Evolutionary conservation across 352 stramenopile genomes (phyloP).

Genomic region (Globisporangium viniferum): DNA sequence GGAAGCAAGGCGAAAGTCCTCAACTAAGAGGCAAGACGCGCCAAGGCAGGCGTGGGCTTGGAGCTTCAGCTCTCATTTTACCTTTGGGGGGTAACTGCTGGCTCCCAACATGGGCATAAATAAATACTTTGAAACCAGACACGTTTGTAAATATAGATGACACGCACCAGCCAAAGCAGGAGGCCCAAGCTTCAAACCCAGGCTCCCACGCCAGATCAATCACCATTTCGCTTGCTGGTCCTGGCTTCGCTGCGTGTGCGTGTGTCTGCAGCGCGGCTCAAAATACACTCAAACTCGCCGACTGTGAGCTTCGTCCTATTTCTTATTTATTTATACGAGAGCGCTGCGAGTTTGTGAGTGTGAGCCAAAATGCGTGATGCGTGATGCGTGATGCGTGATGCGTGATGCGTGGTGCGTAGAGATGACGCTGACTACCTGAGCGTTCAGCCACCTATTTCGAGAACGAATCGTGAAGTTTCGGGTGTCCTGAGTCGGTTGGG

Average conservation of each 20-base stretch:
- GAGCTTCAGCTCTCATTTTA: not conserved
- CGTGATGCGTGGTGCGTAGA: not conserved
- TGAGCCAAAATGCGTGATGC: not conserved
- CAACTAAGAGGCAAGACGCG: slow-evolving; percentile 4
- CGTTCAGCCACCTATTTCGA: not conserved
- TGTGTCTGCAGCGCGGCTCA: not conserved
- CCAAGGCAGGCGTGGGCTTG: not conserved
- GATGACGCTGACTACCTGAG: too few relatives aligned
- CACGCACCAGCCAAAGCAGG: not conserved
- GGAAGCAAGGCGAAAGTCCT: slow-evolving; percentile 14
- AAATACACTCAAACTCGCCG: not conserved
- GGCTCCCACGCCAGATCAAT: too few relatives aligned
- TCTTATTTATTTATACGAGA: not conserved
- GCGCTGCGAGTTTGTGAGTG: not conserved
- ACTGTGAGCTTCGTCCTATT: not conserved
- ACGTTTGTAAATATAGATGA: not conserved
- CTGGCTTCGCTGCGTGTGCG: not conserved
- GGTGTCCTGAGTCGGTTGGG: not conserved
- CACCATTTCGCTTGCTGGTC: not conserved
- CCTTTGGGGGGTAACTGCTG: not conserved
- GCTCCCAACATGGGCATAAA: not conserved
- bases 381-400: too few relatives aligned
- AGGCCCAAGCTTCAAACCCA: not conserved
- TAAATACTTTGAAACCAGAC: not conserved
- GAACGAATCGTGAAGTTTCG: not conserved